A percentile compares a stretch with the other conserved stretches of the same genome.
These are phyloP conservation scores for Camellia lanceoleosa DNA, from an alignment of 148 eudicot species.

Conservation along the genomic window DNA sequence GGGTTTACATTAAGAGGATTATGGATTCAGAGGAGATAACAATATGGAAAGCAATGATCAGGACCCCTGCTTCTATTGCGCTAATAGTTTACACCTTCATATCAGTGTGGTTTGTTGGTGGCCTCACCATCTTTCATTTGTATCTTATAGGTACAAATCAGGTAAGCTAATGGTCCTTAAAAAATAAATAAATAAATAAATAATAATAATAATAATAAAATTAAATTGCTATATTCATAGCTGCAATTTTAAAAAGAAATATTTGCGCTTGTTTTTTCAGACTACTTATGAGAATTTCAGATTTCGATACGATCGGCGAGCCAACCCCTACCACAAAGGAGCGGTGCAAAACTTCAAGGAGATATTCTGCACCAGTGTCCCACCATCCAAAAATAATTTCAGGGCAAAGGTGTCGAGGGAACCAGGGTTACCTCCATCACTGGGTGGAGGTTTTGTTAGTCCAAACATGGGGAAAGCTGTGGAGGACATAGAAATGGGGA, in stretches of 20 bases:
- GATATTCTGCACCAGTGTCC: constrained; percentile 59
- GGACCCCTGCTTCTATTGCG: constrained; percentile 90
- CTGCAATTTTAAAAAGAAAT: neutral
- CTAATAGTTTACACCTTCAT: constrained; percentile 84
- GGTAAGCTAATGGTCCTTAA: constrained; percentile 36
- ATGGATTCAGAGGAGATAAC: constrained; percentile 62
- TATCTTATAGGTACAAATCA: constrained; percentile 94
- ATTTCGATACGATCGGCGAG: constrained; percentile 80
- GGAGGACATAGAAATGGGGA: constrained; percentile 93
- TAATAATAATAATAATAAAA: no score
- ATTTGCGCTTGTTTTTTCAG: constrained; percentile 38
- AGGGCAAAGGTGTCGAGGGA: constrained; percentile 66
- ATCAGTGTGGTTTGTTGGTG: constrained; percentile 96
- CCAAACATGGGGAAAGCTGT: constrained; percentile 90
- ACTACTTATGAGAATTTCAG: constrained; percentile 96
- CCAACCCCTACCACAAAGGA: constrained; percentile 92
- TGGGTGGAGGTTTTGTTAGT: constrained; percentile 77
- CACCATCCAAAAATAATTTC: constrained; percentile 80
- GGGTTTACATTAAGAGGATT: constrained; percentile 84
- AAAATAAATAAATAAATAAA: no score
- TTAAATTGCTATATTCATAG: neutral
- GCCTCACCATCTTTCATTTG: constrained; percentile 87
- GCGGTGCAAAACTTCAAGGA: constrained; percentile 73
- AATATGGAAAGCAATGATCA: constrained; percentile 90
- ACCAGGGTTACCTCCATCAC: constrained; percentile 47